A percentile compares a stretch with the other conserved stretches of the same genome.
phyloP scores from a whole-genome alignment of 129 eudicot genomes.

The Artemisia argyi region DNA sequence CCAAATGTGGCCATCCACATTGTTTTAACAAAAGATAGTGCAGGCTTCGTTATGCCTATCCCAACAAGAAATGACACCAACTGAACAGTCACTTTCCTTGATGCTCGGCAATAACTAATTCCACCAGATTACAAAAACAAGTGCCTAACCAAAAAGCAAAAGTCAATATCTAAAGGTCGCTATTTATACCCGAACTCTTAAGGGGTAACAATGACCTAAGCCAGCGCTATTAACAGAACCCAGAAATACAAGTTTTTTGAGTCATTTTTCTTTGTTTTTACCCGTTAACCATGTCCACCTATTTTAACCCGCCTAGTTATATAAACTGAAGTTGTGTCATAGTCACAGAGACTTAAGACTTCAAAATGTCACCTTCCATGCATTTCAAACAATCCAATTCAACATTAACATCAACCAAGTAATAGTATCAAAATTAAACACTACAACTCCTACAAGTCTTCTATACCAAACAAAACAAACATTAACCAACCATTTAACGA shows the following conservation, averaged over 20 bases:
- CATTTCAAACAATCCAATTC: slow-evolving; percentile 13
- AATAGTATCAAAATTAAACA: slow-evolving; percentile 18
- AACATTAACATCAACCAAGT: slow-evolving; percentile 15
- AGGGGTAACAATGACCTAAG: too few species aligned
- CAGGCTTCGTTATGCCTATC: background rate
- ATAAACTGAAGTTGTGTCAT: background rate
- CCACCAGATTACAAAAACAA: background rate
- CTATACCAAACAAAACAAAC: slow-evolving; percentile 26
- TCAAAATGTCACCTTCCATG: background rate
- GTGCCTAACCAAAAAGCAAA: background rate
- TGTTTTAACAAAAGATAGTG: too few species aligned
- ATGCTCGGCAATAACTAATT: background rate
- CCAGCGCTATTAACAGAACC: too few species aligned
- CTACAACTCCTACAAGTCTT: slow-evolving; percentile 9
- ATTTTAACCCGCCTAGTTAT: too few species aligned
- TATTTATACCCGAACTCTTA: too few species aligned
- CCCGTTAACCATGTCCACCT: too few species aligned
- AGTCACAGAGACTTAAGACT: background rate
- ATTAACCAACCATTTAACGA: slow-evolving; percentile 7
- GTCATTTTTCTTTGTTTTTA: too few species aligned
- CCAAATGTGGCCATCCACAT: background rate
- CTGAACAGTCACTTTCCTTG: background rate
- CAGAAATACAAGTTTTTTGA: too few species aligned
- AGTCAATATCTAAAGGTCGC: background rate
- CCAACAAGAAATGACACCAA: background rate